Percentiles rank a stretch among this genome's conserved stretches.
phyloP scores from a whole-genome alignment of 1,284 basidiomycete species.

The Taiwanofungus camphoratus region DNA sequence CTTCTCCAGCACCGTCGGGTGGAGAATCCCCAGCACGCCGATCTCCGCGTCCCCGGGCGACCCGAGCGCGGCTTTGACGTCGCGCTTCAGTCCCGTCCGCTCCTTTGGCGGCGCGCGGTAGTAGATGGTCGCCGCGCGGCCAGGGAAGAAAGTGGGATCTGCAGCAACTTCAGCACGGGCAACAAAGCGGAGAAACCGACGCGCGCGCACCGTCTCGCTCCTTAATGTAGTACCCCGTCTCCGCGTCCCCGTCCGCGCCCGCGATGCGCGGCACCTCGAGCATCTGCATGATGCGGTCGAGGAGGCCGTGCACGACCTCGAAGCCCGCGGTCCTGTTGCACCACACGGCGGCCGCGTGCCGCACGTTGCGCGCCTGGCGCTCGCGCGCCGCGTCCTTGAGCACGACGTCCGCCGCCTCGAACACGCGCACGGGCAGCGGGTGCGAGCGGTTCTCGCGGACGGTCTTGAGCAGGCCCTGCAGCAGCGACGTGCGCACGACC shows the following conservation, averaged over 20 bases:
- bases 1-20: slow-evolving; percentile 85
- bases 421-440: slow-evolving; percentile 87
- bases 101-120: slow-evolving; percentile 61
- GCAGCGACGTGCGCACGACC: slow-evolving; percentile 91
- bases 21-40: slow-evolving; percentile 84
- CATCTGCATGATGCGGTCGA: slow-evolving; percentile 94
- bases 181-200: neutral
- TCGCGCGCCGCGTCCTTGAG: slow-evolving; percentile 80
- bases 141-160: slow-evolving; percentile 94
- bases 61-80: slow-evolving; percentile 29
- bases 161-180: slow-evolving; percentile 7
- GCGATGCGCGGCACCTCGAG: slow-evolving; percentile 82
- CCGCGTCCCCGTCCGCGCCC: slow-evolving; percentile 47
- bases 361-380: slow-evolving; percentile 82
- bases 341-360: slow-evolving; percentile 89
- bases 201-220: slow-evolving; percentile 66
- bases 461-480: slow-evolving; percentile 96
- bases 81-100: slow-evolving; percentile 25
- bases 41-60: slow-evolving; percentile 57
- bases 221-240: slow-evolving; percentile 88
- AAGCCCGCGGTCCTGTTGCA: slow-evolving; percentile 96
- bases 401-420: slow-evolving; percentile 92
- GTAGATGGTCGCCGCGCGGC: slow-evolving; percentile 87
- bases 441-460: slow-evolving; percentile 95
- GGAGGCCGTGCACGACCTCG: slow-evolving; percentile 92